A percentile compares a stretch with the other conserved stretches of the same genome.
phyloP scores from a whole-genome alignment of 805 yeast species.

The Suhomyces vadensis region DNA sequence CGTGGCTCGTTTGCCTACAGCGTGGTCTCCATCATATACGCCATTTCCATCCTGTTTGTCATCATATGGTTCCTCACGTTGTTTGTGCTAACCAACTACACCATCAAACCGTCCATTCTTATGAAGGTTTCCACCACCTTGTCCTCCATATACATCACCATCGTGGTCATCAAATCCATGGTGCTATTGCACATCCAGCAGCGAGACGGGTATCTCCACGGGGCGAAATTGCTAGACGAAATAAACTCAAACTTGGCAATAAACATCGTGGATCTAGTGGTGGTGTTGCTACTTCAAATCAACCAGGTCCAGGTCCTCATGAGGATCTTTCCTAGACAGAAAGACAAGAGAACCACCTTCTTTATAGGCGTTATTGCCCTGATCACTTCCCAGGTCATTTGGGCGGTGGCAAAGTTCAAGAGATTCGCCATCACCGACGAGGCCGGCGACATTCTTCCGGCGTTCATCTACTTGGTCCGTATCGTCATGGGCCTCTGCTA shows the following conservation, averaged over 20 bases:
- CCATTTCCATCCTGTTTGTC: conserved; percentile 64
- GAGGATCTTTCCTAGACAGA: conserved; percentile 64
- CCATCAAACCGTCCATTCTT: conserved; percentile 58
- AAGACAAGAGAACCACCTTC: conserved; percentile 65
- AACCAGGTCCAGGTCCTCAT: conserved; percentile 72
- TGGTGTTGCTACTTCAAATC: conserved; percentile 57
- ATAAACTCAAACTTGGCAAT: conserved; percentile 48
- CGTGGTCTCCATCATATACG: conserved; percentile 61
- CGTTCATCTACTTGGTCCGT: conserved; percentile 70
- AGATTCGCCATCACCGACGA: conserved; percentile 38
- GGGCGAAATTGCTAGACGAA: conserved; percentile 44
- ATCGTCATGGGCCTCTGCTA: conserved; percentile 71
- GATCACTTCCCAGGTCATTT: conserved; percentile 57
- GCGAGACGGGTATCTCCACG: conserved; percentile 40
- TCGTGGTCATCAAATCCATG: conserved; percentile 51
- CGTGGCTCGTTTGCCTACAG: conserved; percentile 53
- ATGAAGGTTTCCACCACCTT: conserved; percentile 51
- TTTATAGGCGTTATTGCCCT: conserved; percentile 57
- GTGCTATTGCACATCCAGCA: conserved; percentile 50
- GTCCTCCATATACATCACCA: conserved; percentile 55
- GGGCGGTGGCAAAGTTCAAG: conserved; percentile 66
- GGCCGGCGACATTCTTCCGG: conserved; percentile 61
- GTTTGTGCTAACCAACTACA: conserved; percentile 63
- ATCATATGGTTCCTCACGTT: conserved; percentile 63
- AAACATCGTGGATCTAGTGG: conserved; percentile 57